These are phyloP conservation scores for Chlamydomonas asymmetrica DNA, from an alignment of 139 green algal genomes.

Conservation along the genomic window DNA sequence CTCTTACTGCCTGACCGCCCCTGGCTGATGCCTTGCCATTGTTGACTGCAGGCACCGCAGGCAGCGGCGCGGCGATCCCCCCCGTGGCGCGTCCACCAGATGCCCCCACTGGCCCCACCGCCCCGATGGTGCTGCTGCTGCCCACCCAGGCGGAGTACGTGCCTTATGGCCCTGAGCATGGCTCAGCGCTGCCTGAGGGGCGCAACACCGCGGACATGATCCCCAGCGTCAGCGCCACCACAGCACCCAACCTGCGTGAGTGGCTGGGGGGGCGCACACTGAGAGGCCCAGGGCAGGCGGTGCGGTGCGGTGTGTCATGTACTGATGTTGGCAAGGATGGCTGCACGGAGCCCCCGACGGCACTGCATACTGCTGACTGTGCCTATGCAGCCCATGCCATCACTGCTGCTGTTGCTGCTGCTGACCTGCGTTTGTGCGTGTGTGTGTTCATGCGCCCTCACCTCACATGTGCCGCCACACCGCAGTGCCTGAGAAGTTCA, in stretches of 20 bases:
- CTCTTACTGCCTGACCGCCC: too few species aligned
- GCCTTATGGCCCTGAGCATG: neutral
- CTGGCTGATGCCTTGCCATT: too few species aligned
- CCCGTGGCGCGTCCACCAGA: neutral
- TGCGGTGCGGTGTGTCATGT: too few species aligned
- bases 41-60: too few species aligned
- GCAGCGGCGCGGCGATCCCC: too few species aligned
- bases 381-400: neutral
- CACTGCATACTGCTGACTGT: neutral
- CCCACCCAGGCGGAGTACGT: neutral
- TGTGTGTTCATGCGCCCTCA: neutral
- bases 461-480: neutral
- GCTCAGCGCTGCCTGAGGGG: neutral
- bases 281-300: neutral
- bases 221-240: too few species aligned
- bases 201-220: too few species aligned
- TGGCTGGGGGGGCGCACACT: too few species aligned
- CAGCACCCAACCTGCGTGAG: conserved; percentile 1
- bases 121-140: neutral
- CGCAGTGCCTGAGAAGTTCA: conserved; percentile 33
- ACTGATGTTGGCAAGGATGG: too few species aligned
- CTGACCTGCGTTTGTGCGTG: too few species aligned
- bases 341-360: too few species aligned
- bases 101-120: neutral
- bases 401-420: too few species aligned